A percentile compares a stretch with the other conserved stretches of the same genome.
These are phyloP conservation scores for Paraphoma sp. DNA, from an alignment of 2,329 filamentous ascomycete genomes.

Conservation along the genomic window DNA sequence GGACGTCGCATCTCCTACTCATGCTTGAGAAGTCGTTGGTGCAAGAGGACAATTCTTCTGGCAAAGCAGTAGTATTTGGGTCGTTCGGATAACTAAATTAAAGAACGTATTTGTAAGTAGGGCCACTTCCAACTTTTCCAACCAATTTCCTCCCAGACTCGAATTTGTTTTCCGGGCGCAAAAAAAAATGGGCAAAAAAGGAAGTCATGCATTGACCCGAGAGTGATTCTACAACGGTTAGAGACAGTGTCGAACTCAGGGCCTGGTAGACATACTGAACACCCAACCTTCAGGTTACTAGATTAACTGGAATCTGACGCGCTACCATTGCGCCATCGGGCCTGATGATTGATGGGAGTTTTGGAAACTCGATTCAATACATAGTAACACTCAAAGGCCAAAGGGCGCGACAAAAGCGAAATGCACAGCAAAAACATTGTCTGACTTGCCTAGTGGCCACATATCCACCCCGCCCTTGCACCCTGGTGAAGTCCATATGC, in stretches of 20 bases:
- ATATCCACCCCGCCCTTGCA: not conserved
- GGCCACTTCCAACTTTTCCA: not conserved
- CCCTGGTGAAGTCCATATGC: not conserved
- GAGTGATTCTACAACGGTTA: too few species aligned
- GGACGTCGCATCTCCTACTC: constrained; percentile 39
- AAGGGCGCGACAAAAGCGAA: not conserved
- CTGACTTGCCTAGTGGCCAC: not conserved
- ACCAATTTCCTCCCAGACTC: too few species aligned
- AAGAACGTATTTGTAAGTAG: not conserved
- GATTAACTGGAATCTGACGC: constrained; percentile 38
- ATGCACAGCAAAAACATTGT: not conserved
- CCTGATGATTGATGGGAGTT: constrained; percentile 20
- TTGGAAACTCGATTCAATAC: not conserved
- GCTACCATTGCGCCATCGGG: constrained; percentile 39
- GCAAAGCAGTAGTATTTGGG: constrained; percentile 72
- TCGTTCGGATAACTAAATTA: constrained; percentile 46
- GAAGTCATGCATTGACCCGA: constrained; percentile 22
- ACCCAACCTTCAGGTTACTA: constrained; percentile 35
- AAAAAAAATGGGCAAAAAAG: constrained; percentile 12
- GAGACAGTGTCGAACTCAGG: too few species aligned
- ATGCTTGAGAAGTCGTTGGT: constrained; percentile 69
- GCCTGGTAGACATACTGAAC: too few species aligned
- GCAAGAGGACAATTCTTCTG: constrained; percentile 65
- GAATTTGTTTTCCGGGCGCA: not conserved
- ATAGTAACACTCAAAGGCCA: not conserved